Percentiles rank a stretch among this genome's conserved stretches.
phyloP scores from a whole-genome alignment of 768 basidiomycete genomes.

The Amanita phalloides region DNA sequence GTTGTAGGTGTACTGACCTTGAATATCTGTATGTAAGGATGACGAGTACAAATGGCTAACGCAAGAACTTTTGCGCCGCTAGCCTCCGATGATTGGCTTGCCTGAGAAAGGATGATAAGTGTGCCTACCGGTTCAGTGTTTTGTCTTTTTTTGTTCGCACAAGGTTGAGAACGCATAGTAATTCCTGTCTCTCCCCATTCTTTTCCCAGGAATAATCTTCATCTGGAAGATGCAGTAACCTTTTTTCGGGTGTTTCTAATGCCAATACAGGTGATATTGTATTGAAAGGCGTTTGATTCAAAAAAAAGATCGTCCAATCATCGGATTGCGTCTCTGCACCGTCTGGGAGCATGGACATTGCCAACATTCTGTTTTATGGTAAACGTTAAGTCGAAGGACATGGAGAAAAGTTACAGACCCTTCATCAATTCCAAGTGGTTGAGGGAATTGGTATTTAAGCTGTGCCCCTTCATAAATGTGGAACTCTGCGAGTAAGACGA shows the following conservation, averaged over 20 bases:
- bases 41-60: constrained; percentile 85
- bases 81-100: constrained; percentile 2
- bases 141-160: constrained; percentile 91
- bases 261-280: constrained; percentile 77
- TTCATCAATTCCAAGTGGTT: constrained; percentile 89
- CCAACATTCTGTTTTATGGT: constrained; percentile 55
- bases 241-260: constrained; percentile 44
- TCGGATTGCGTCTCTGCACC: constrained; percentile 91
- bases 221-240: constrained; percentile 23
- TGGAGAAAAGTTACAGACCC: constrained; percentile 42
- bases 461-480: constrained; percentile 93
- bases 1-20: constrained; percentile 41
- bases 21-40: constrained; percentile 94
- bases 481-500: constrained; percentile 96
- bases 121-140: constrained; percentile 56
- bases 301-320: constrained; percentile 98
- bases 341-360: constrained; percentile 97
- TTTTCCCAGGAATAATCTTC: constrained; percentile 17
- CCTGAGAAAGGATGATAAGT: not conserved
- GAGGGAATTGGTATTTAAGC: constrained; percentile 92
- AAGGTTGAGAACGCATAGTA: constrained; percentile 83
- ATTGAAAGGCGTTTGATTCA: constrained; percentile 89
- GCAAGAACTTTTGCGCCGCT: constrained; percentile 95
- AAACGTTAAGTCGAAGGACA: constrained; percentile 7
- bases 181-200: constrained; percentile 29